Evolutionary conservation across 306 rosid species (phyloP).

Genomic region (Sechiopsis laciniata): DNA sequence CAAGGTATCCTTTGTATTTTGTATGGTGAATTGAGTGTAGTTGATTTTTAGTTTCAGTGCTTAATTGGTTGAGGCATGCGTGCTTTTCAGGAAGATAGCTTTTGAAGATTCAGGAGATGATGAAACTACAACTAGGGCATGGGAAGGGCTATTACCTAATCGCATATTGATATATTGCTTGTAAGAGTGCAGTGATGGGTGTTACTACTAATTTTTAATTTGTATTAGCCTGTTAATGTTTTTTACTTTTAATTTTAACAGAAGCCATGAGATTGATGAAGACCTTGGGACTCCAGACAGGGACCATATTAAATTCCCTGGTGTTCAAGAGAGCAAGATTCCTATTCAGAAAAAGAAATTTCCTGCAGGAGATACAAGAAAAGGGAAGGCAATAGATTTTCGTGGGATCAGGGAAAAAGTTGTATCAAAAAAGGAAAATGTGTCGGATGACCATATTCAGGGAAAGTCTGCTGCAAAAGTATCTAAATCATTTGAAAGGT

Average conservation of each 20-base stretch:
- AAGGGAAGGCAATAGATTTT: conserved; percentile 23
- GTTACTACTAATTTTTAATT: conserved; percentile 26
- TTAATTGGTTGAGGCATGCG: conserved; percentile 29
- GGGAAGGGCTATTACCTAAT: conserved; percentile 70
- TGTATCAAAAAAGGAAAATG: conserved; percentile 30
- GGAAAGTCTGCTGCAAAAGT: conserved; percentile 30
- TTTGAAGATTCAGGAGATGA: conserved; percentile 46
- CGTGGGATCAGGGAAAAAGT: conserved; percentile 35
- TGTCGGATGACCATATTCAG: conserved; percentile 26
- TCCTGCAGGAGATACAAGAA: conserved; percentile 25
- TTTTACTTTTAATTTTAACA: conserved; percentile 31
- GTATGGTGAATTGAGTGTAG: conserved; percentile 13
- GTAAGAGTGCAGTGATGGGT: conserved; percentile 43
- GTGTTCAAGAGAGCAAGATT: conserved; percentile 29
- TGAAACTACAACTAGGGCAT: conserved; percentile 50
- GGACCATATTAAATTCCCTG: conserved; percentile 69
- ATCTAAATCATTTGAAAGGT: conserved; percentile 33
- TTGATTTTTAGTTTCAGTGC: conserved; percentile 1
- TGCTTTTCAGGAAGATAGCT: conserved; percentile 51
- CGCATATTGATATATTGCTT: conserved; percentile 81
- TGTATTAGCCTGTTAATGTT: conserved; percentile 19
- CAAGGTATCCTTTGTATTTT: conserved; percentile 41
- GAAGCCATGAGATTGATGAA: conserved; percentile 69
- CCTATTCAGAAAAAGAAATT: conserved; percentile 27
- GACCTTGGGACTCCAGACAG: conserved; percentile 65